phyloP scores from a whole-genome alignment of 1,139 yeast species.

The Wickerhamomyces sp. region DNA sequence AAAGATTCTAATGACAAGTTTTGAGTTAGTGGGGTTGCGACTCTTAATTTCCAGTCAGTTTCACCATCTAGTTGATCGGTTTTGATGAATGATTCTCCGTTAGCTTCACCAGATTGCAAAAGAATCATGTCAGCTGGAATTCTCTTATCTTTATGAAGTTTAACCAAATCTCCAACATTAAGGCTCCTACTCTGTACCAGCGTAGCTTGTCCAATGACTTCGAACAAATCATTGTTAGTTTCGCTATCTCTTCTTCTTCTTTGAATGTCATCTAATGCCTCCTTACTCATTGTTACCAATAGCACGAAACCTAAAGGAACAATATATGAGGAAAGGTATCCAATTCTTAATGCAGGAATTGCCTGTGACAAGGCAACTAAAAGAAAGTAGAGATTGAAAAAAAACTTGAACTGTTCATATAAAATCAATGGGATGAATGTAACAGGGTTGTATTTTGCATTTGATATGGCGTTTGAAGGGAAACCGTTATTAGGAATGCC shows the following conservation, averaged over 20 bases:
- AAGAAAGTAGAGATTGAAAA: constrained; percentile 87
- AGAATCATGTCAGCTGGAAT: constrained; percentile 92
- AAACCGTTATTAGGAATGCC: constrained; percentile 37
- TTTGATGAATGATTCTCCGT: constrained; percentile 89
- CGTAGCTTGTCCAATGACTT: constrained; percentile 52
- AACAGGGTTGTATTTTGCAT: constrained; percentile 88
- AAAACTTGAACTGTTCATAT: constrained; percentile 95
- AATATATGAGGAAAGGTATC: constrained; percentile 86
- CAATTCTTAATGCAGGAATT: constrained; percentile 87
- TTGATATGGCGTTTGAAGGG: constrained; percentile 82
- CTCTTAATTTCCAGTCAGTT: constrained; percentile 94
- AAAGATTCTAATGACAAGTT: constrained; percentile 40
- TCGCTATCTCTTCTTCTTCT: constrained; percentile 88
- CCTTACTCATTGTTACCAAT: constrained; percentile 90
- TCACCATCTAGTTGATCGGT: constrained; percentile 99
- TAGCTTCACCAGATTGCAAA: constrained; percentile 73
- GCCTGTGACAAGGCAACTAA: constrained; percentile 92
- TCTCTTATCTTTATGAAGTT: constrained; percentile 74
- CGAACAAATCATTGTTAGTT: constrained; percentile 79
- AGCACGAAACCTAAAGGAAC: constrained; percentile 94
- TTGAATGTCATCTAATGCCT: constrained; percentile 89
- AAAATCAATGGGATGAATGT: constrained; percentile 86
- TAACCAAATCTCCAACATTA: constrained; percentile 84
- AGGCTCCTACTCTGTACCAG: constrained; percentile 60
- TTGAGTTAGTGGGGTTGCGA: constrained; percentile 76